Evolutionary conservation across 768 basidiomycete genomes (phyloP), one percentile per base, ranked within the genome.

Genomic region (Collybiopsis confluens): DNA sequence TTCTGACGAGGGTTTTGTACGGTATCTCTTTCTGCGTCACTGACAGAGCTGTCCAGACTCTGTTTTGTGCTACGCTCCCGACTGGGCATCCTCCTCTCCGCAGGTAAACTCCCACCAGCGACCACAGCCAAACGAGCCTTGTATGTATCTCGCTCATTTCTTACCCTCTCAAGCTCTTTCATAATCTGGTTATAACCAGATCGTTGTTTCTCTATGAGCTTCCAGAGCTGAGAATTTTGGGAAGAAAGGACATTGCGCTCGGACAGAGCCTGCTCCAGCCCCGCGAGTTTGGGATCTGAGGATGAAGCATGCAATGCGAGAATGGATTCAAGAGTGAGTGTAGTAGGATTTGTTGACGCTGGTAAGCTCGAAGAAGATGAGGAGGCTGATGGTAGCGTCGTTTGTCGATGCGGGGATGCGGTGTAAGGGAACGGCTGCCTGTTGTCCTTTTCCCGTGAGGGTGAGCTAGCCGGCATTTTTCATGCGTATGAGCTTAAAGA

Each of bases 201-300:
- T 52, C 91, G 81, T 67, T 94, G 91, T 67, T 93, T 95, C 77
- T 95, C 92, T 64, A 96, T 86, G 58, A 95, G 79, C 68, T 94
- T 95, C 94, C 94, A 96, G 20, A 96, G 82, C 70, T 95, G 92
- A 15, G 85, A 73, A 66, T 96, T 96, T 73, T 96, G 93, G 3
- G 82, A 70, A 10, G 87, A 81, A 46, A 94, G 81, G 37, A 73
- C 69, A 63, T 95, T 96, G 59, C 93, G 82, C 62, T 98, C 94
- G 15, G 76, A 76, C 24, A 96, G 74, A 7, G 85, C 82, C 54
- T 84, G 80, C 23, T 92, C 90, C 26, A 96, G 78, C 2, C 93
- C 92, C 33, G 79, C 76, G n/a, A 70, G 59, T 56, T 70, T 75
- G 37, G 84, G 84, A 68, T 85, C 80, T 44, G 76, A 66, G 1